phyloP scores from a whole-genome alignment of 139 green algal genomes.

The Zygnema cylindricum region DNA sequence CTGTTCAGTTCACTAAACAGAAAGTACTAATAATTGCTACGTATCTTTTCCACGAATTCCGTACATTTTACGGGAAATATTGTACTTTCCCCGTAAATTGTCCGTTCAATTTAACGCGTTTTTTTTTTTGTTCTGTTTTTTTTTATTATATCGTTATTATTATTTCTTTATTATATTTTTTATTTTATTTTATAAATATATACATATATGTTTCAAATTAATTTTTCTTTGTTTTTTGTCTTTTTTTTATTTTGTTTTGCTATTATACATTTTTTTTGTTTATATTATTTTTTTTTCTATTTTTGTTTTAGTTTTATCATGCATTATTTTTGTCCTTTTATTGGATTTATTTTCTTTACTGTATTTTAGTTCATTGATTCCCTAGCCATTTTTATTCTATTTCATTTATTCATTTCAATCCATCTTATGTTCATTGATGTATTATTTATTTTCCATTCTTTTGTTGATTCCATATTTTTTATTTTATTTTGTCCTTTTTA shows the following conservation, averaged over 20 bases:
- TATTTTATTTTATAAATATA: neutral
- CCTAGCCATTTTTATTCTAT: too few relatives aligned
- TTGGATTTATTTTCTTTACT: neutral
- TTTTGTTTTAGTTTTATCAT: neutral
- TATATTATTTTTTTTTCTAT: constrained; percentile 19
- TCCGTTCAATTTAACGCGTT: neutral
- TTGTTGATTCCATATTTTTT: too few relatives aligned
- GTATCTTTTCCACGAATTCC: too few relatives aligned
- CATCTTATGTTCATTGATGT: too few relatives aligned
- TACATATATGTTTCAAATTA: neutral
- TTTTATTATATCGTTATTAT: neutral
- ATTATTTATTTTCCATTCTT: too few relatives aligned
- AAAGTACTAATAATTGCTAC: too few relatives aligned
- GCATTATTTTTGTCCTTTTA: neutral
- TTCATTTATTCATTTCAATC: too few relatives aligned
- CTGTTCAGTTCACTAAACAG: neutral
- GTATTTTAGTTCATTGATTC: neutral
- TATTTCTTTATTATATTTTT: neutral
- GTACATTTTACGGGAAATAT: too few relatives aligned
- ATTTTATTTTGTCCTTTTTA: too few relatives aligned
- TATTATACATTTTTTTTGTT: neutral
- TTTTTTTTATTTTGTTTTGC: constrained; percentile 19
- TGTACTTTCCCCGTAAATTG: too few relatives aligned
- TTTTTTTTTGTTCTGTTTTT: neutral
- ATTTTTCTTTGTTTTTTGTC: constrained; percentile 7